A percentile compares a stretch with the other conserved stretches of the same genome.
Conservation (phyloP, 2,329 filamentous ascomycete species). For the Zasmidium citrigriseum region DNA sequence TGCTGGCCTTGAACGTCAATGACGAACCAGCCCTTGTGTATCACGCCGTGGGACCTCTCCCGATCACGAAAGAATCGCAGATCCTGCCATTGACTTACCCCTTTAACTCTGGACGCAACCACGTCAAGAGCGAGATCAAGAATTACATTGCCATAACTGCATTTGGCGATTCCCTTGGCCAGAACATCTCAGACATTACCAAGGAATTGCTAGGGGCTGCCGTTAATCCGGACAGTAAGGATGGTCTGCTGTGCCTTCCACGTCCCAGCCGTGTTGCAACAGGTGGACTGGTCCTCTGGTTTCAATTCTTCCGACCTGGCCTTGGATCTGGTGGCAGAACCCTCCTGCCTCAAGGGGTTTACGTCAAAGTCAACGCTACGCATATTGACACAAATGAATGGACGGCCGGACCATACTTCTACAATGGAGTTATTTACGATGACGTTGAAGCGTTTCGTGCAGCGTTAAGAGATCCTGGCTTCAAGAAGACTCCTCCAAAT, state of each 20-base stretch:
- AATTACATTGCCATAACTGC: slow-evolving; percentile 28
- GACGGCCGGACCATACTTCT: slow-evolving; percentile 53
- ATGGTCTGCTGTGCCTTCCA: slow-evolving; percentile 36
- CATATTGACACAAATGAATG: slow-evolving; percentile 54
- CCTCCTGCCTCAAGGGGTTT: slow-evolving; percentile 50
- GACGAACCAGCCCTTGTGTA: slow-evolving; percentile 43
- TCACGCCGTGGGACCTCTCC: slow-evolving; percentile 54
- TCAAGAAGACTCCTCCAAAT: slow-evolving; percentile 51
- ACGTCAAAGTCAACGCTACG: slow-evolving; percentile 49
- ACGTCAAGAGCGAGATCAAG: slow-evolving; percentile 32
- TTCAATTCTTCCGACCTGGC: slow-evolving; percentile 46
- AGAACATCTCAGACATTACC: slow-evolving; percentile 45
- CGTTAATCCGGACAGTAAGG: slow-evolving; percentile 42
- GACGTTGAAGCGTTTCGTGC: slow-evolving; percentile 50
- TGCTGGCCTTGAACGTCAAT: slow-evolving; percentile 44
- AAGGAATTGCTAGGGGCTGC: slow-evolving; percentile 48
- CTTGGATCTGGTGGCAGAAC: slow-evolving; percentile 45
- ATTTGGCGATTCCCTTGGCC: slow-evolving; percentile 31
- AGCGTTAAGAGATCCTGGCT: slow-evolving; percentile 45
- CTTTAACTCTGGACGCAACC: slow-evolving; percentile 42
- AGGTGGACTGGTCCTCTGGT: slow-evolving; percentile 50
- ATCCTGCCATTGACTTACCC: slow-evolving; percentile 46
- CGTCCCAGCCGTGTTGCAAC: slow-evolving; percentile 46
- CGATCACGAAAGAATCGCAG: slow-evolving; percentile 41
- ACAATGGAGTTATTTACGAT: slow-evolving; percentile 55